Conservation (phyloP, 208 protist genomes). For the Leishmania braziliensis region DNA sequence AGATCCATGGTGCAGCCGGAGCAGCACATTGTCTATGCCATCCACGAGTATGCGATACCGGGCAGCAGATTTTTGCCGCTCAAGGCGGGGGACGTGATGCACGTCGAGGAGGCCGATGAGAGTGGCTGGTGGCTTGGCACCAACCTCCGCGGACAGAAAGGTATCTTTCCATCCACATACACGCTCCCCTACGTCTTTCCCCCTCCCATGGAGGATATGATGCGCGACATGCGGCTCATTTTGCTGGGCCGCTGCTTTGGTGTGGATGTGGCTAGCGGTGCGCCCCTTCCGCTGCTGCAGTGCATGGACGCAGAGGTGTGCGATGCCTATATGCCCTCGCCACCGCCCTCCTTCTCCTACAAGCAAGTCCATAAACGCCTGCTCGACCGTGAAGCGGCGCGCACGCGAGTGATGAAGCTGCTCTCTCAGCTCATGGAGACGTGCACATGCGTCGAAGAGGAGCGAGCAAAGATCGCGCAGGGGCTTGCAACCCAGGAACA, state of each 20-base stretch:
- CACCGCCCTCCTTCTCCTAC: constrained; percentile 12
- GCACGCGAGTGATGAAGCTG: constrained; percentile 11
- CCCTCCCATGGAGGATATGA: constrained; percentile 33
- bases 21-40: constrained; percentile 43
- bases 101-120: constrained; percentile 55
- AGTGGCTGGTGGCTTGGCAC: constrained; percentile 81
- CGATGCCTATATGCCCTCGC: not conserved
- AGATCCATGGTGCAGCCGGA: constrained; percentile 19
- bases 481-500: not conserved
- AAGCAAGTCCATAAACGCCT: constrained; percentile 22
- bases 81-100: constrained; percentile 49
- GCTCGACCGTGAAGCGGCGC: constrained; percentile 34
- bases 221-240: constrained; percentile 36
- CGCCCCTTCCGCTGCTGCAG: constrained; percentile 17
- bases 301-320: not conserved
- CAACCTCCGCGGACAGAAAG: constrained; percentile 49
- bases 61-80: constrained; percentile 55
- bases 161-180: constrained; percentile 80
- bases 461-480: not conserved
- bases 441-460: not conserved
- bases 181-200: constrained; percentile 43
- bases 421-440: constrained; percentile 7
- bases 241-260: constrained; percentile 27
- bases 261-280: constrained; percentile 35
- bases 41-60: constrained; percentile 58